Evolutionary conservation across 2,329 filamentous ascomycete species (phyloP).

Genomic region (Fusarium buxicola): DNA sequence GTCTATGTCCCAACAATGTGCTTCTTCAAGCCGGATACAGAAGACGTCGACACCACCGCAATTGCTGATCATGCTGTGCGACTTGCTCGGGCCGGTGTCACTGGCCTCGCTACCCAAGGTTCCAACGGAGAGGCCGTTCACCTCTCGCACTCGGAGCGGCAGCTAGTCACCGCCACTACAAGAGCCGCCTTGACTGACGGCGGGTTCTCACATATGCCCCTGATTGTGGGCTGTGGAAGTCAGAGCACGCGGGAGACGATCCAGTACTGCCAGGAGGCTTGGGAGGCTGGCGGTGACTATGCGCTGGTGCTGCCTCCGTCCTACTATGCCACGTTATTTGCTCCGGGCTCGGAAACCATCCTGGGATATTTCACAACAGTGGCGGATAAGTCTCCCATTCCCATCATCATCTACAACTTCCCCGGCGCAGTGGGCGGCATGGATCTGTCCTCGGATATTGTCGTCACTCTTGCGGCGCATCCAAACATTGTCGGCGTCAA

Average conservation of each 20-base stretch:
- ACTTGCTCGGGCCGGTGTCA: slow-evolving; percentile 78
- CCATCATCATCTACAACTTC: slow-evolving; percentile 77
- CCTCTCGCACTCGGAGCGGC: slow-evolving; percentile 76
- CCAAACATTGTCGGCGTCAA: slow-evolving; percentile 77
- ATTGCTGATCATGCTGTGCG: slow-evolving; percentile 72
- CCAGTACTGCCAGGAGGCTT: slow-evolving; percentile 75
- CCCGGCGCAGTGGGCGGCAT: slow-evolving; percentile 72
- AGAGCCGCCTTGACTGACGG: slow-evolving; percentile 74
- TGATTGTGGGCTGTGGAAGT: slow-evolving; percentile 81
- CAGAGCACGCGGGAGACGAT: slow-evolving; percentile 81
- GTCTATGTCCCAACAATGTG: slow-evolving; percentile 81
- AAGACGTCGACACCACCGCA: slow-evolving; percentile 74
- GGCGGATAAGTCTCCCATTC: slow-evolving; percentile 71
- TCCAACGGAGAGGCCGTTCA: slow-evolving; percentile 88
- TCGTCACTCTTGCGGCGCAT: slow-evolving; percentile 69
- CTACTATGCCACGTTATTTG: slow-evolving; percentile 78
- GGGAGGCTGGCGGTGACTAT: slow-evolving; percentile 77
- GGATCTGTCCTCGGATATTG: slow-evolving; percentile 72
- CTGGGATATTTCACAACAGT: slow-evolving; percentile 74
- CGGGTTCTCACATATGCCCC: slow-evolving; percentile 72
- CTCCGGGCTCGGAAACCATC: slow-evolving; percentile 62
- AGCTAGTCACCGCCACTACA: slow-evolving; percentile 75
- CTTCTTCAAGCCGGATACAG: slow-evolving; percentile 74
- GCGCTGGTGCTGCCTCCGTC: slow-evolving; percentile 80
- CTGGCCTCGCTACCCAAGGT: slow-evolving; percentile 80